Evolutionary conservation across 2,329 filamentous ascomycete species (phyloP), one percentile per base, ranked within the genome.

Genomic region (Sordariomycetes sp.): DNA sequence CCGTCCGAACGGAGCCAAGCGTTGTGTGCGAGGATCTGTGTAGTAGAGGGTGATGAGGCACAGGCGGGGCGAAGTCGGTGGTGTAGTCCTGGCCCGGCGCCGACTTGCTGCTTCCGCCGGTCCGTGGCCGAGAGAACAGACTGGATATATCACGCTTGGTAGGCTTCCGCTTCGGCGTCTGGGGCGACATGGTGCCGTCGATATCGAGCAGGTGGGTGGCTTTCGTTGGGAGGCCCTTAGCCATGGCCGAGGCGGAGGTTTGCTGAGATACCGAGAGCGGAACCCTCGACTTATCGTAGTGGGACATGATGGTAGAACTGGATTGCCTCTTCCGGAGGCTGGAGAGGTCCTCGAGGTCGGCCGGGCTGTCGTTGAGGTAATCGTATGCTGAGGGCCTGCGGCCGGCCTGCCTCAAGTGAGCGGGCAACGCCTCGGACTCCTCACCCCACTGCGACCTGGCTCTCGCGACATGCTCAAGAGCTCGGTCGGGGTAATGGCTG

Each of bases 181-280:
- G 66, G 54, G 53, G 64, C 34, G 54, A 63, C 48, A 65, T 66
- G 62, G 62, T 60, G 10, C 72, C 71, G 55, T 78, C 74, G 58
- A 78, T 72, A 61, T 79, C 76, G 24, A 81, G 69, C 53, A 79
- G 64, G 48, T 70, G 69, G 57, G 72, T 73, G 0, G 75, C 71
- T 62, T 81, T 81, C 52, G 71, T 65, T 0, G 79, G 78, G 5
- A 77, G 65, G 3, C 79, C 79, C 62, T 79, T 82, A 24, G 80
- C 79, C 75, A 83, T 83, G 60, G 79, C 77, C 1, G 80, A 81
- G 51, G 74, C 77, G 0, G 80, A 82, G 0, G 81, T 82, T 65
- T 83, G 80, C 63, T 82, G 80, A 1, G 80, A 81, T 60, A 82
- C 76, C n/a, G 78, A 73, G 5, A 83, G 71, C 12, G 80, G 79